These are phyloP conservation scores for Selaginella tamariscina DNA, from an alignment of 75 land plant genomes.

Conservation along the genomic window DNA sequence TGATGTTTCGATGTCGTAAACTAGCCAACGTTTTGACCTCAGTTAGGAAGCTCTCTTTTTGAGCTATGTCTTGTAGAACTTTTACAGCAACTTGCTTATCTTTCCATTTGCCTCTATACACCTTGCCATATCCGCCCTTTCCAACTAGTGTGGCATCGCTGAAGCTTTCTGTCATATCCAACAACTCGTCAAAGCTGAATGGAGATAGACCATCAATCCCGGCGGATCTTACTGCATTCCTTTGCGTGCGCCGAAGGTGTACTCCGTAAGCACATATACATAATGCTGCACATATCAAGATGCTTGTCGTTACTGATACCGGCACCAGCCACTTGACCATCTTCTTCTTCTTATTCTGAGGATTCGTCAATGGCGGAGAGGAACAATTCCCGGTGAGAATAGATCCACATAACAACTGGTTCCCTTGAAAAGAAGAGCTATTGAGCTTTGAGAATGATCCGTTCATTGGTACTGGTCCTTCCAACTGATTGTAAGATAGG, in stretches of 20 bases:
- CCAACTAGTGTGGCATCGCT: neutral
- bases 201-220: neutral
- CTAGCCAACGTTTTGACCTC: slow-evolving; percentile 44
- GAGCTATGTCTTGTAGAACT: neutral
- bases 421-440: neutral
- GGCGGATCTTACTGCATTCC: neutral
- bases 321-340: neutral
- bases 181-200: neutral
- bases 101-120: neutral
- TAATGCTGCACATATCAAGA: neutral
- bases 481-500: neutral
- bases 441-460: neutral
- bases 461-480: neutral
- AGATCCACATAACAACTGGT: neutral
- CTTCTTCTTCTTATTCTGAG: neutral
- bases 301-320: neutral
- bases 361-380: neutral
- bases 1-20: slow-evolving; percentile 51
- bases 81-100: neutral
- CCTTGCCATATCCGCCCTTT: neutral
- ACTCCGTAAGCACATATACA: neutral
- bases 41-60: slow-evolving; percentile 32
- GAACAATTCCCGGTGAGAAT: neutral
- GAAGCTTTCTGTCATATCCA: neutral
- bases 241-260: neutral